Percentiles rank a stretch among this genome's conserved stretches.
Evolutionary conservation across 2,329 filamentous ascomycete species (phyloP).

Genomic region (Aaosphaeria pasadenensis): DNA sequence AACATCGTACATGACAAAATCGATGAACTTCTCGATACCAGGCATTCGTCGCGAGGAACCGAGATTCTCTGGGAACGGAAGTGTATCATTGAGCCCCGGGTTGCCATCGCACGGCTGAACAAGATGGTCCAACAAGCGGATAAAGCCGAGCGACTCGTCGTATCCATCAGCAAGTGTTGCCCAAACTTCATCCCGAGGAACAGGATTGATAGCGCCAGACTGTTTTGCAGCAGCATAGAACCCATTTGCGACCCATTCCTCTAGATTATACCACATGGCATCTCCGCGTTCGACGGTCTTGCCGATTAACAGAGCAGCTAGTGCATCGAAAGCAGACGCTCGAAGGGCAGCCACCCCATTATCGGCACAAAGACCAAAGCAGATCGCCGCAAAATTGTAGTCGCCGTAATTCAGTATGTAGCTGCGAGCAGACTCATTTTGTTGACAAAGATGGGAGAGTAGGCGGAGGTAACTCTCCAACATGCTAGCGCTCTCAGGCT

Average conservation of each 20-base stretch:
- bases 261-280: conserved; percentile 75
- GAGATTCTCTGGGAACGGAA: conserved; percentile 85
- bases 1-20: conserved; percentile 80
- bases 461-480: conserved; percentile 89
- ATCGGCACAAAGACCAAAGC: conserved; percentile 77
- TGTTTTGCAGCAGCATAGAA: conserved; percentile 33
- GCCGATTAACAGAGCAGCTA: conserved; percentile 71
- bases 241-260: conserved; percentile 64
- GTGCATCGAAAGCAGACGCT: conserved; percentile 77
- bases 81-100: conserved; percentile 64
- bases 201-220: conserved; percentile 16
- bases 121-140: conserved; percentile 71
- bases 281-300: conserved; percentile 67
- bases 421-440: conserved; percentile 68
- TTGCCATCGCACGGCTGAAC: conserved; percentile 63
- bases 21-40: conserved; percentile 88
- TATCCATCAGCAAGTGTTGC: conserved; percentile 74
- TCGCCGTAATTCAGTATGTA: conserved; percentile 69
- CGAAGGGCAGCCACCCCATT: conserved; percentile 73
- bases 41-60: conserved; percentile 74
- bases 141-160: conserved; percentile 82
- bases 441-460: conserved; percentile 74
- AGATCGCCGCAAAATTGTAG: conserved; percentile 68
- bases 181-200: conserved; percentile 52
- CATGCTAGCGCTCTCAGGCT: conserved; percentile 95